phyloP scores from a whole-genome alignment of 768 basidiomycete genomes.

The Tulasnella sp. region DNA sequence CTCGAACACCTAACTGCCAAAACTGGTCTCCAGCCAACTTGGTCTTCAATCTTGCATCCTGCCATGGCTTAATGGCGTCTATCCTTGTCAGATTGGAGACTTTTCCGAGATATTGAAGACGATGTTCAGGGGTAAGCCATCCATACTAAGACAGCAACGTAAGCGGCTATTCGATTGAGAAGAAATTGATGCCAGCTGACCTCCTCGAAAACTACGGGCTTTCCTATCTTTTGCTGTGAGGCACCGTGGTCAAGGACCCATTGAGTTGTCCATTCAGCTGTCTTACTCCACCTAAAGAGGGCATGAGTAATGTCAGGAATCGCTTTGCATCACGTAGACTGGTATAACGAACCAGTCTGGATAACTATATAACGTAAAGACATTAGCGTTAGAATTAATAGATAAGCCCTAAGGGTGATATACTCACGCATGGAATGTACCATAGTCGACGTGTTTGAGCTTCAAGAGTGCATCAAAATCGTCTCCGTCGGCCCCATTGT shows the following conservation, averaged over 20 bases:
- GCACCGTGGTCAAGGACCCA: slow-evolving; percentile 14
- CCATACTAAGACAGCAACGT: slow-evolving; percentile 10
- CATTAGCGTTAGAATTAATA: neutral
- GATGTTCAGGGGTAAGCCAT: slow-evolving; percentile 13
- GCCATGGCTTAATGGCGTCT: slow-evolving; percentile 16
- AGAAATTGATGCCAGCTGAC: neutral
- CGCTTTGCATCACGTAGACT: too few species aligned
- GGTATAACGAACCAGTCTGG: too few species aligned
- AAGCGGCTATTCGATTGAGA: neutral
- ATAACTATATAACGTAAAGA: neutral
- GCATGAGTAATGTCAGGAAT: too few species aligned
- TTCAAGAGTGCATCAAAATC: slow-evolving; percentile 14
- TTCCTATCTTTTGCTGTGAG: slow-evolving; percentile 10
- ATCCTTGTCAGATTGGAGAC: slow-evolving; percentile 15
- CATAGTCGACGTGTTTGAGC: slow-evolving; percentile 14
- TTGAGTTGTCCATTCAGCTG: slow-evolving; percentile 17
- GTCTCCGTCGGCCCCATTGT: slow-evolving; percentile 17
- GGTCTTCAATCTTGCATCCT: slow-evolving; percentile 9
- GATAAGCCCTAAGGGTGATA: neutral
- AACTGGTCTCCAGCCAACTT: slow-evolving; percentile 17
- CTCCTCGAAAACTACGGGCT: slow-evolving; percentile 17
- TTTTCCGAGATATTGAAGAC: slow-evolving; percentile 9
- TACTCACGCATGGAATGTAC: slow-evolving; percentile 19
- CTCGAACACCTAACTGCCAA: slow-evolving; percentile 18
- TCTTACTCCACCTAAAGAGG: slow-evolving; percentile 20